Evolutionary conservation across 345 rosid genomes (phyloP).

Genomic region (Schrenkiella parvula): DNA sequence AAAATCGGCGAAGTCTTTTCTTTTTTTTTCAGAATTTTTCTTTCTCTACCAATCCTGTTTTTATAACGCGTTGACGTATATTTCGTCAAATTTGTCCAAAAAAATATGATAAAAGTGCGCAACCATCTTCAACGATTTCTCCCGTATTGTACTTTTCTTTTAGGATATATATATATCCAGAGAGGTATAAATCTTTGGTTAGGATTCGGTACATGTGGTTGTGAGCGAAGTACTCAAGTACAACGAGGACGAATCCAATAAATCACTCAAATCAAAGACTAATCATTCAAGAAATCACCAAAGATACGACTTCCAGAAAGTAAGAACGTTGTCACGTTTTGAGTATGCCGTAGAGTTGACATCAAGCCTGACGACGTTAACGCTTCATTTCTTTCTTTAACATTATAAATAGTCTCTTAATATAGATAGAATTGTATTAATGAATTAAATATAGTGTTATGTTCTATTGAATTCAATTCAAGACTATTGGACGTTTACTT

Average conservation of each 20-base stretch:
- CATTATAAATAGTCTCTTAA: not conserved
- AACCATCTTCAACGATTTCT: too few species aligned
- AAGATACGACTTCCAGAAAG: constrained; percentile 9
- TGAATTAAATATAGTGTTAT: not conserved
- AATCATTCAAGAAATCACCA: constrained; percentile 2
- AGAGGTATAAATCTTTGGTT: not conserved
- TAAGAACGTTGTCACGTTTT: constrained; percentile 3
- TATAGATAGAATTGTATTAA: not conserved
- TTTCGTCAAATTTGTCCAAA: too few species aligned
- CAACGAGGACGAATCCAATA: not conserved
- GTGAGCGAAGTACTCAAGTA: constrained; percentile 8
- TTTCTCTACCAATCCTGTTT: too few species aligned
- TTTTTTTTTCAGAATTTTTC: too few species aligned
- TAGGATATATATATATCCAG: not conserved
- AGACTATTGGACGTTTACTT: not conserved
- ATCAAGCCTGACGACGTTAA: constrained; percentile 11
- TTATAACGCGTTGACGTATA: too few species aligned
- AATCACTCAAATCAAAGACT: too few species aligned
- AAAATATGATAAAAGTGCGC: too few species aligned
- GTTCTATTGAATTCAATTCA: constrained; percentile 1
- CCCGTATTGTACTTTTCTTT: not conserved
- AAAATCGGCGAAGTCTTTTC: too few species aligned
- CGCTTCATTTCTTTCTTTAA: not conserved
- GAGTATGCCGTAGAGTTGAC: constrained; percentile 7
- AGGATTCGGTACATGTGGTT: not conserved